These are phyloP conservation scores for Populus euphratica DNA, from an alignment of 345 rosid species.

Conservation along the genomic window DNA sequence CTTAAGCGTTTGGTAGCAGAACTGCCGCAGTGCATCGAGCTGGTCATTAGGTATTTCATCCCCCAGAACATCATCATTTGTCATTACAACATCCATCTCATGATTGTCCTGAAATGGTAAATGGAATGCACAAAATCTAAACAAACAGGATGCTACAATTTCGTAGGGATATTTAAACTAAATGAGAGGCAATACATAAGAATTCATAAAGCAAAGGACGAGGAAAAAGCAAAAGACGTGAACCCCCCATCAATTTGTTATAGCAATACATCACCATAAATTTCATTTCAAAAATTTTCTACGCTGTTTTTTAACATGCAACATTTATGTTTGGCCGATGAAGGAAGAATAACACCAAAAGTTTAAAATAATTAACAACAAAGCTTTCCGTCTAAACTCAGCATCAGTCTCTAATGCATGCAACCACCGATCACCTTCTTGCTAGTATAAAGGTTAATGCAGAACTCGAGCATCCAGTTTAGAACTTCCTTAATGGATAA, in stretches of 20 bases:
- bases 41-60: constrained; percentile 93
- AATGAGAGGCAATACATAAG: neutral
- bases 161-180: neutral
- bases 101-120: constrained; percentile 52
- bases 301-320: neutral
- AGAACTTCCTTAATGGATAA: neutral
- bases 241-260: neutral
- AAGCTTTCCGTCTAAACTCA: neutral
- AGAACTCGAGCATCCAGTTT: neutral
- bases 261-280: neutral
- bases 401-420: neutral
- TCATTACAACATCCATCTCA: constrained; percentile 53
- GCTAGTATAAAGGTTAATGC: neutral
- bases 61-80: constrained; percentile 93
- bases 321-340: neutral
- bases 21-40: constrained; percentile 48
- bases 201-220: neutral
- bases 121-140: neutral
- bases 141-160: neutral
- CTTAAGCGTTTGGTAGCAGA: constrained; percentile 68
- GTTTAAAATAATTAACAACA: neutral
- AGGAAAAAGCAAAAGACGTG: neutral
- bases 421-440: neutral
- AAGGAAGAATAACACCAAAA: neutral
- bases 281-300: neutral